phyloP scores from a whole-genome alignment of 495 filamentous ascomycete genomes.

The Aspergillus ellipticus region DNA sequence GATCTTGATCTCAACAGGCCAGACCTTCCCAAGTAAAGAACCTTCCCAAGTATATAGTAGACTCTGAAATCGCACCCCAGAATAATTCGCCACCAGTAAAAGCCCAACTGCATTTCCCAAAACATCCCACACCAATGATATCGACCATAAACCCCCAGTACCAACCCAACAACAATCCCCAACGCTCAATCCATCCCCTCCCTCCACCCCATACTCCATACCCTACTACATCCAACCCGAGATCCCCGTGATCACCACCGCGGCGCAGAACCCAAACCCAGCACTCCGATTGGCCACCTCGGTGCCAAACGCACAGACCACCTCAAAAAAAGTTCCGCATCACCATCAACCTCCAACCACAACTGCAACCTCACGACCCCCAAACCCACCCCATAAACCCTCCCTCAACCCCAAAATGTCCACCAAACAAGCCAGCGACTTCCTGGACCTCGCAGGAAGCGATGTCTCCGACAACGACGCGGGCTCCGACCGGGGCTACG shows the following conservation, averaged over 20 bases:
- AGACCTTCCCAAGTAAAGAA: too few species aligned
- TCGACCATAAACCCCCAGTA: too few species aligned
- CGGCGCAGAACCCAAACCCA: too few species aligned
- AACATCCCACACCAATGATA: neutral
- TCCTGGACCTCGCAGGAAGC: slow-evolving; percentile 62
- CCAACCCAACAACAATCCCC: too few species aligned
- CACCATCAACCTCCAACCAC: neutral
- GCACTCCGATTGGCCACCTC: slow-evolving; percentile 7
- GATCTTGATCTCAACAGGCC: neutral
- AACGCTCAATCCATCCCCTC: too few species aligned
- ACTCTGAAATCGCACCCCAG: too few species aligned
- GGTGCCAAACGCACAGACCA: slow-evolving; percentile 13
- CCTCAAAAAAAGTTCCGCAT: slow-evolving; percentile 17
- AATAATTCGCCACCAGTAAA: too few species aligned
- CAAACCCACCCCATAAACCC: neutral
- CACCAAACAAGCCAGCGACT: slow-evolving; percentile 69
- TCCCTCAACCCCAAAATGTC: slow-evolving; percentile 50
- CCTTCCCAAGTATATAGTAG: too few species aligned
- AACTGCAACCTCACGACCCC: neutral
- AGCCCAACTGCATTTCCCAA: too few species aligned
- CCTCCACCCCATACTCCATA: neutral
- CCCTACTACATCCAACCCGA: too few species aligned
- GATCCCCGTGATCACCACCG: too few species aligned
- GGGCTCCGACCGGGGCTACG: slow-evolving; percentile 53
- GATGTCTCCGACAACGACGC: slow-evolving; percentile 55